These are phyloP conservation scores for Boletus coccyginus DNA, from an alignment of 768 basidiomycete species.

Conservation along the genomic window DNA sequence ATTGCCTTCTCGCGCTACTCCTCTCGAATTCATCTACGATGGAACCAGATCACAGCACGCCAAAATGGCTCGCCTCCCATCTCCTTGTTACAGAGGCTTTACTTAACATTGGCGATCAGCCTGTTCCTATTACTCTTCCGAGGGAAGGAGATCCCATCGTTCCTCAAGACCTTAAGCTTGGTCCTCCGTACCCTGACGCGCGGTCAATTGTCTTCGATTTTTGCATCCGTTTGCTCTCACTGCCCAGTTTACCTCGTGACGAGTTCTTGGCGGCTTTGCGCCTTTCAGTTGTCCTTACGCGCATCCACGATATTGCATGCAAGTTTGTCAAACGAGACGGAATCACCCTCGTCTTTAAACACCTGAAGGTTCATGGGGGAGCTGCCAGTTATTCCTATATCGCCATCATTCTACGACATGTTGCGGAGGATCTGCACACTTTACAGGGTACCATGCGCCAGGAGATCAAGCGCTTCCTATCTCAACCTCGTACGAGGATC, in stretches of 20 bases:
- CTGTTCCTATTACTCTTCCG: conserved; percentile 60
- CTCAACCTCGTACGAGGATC: conserved; percentile 63
- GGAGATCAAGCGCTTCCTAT: conserved; percentile 79
- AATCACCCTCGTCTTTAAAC: conserved; percentile 59
- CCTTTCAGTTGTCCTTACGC: conserved; percentile 80
- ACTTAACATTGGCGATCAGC: conserved; percentile 72
- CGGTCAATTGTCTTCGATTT: conserved; percentile 71
- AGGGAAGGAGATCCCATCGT: conserved; percentile 66
- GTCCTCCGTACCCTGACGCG: conserved; percentile 61
- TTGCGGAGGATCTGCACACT: conserved; percentile 72
- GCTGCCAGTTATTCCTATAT: conserved; percentile 78
- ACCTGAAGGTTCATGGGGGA: conserved; percentile 56
- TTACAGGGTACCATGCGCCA: conserved; percentile 76
- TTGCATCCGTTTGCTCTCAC: conserved; percentile 65
- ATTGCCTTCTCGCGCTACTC: conserved; percentile 63
- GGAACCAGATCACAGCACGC: conserved; percentile 54
- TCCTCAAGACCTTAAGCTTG: conserved; percentile 49
- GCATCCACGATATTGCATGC: conserved; percentile 60
- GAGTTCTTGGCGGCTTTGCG: conserved; percentile 81
- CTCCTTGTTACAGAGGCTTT: conserved; percentile 85
- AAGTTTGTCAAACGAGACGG: conserved; percentile 71
- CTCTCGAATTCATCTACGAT: conserved; percentile 51
- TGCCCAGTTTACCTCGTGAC: conserved; percentile 67
- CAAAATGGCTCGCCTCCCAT: conserved; percentile 86
- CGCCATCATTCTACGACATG: conserved; percentile 86